Base-by-base conservation (phyloP, 805 yeast species). In the Suhomyces kilbournensis region DNA sequence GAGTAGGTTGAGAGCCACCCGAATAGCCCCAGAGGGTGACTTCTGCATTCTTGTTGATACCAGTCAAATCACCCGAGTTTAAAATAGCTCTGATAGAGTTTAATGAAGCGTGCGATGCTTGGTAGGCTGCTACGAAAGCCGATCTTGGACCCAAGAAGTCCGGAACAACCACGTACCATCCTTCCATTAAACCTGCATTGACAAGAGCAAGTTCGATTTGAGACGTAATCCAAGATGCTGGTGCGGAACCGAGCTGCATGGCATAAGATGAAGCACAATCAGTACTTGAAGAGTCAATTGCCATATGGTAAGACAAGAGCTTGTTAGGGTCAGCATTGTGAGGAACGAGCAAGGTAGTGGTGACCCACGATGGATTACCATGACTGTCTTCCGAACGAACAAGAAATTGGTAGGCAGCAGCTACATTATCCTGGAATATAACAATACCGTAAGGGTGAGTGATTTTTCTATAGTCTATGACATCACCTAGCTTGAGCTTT, bases 1-100 rank as follows among this genome's bases (percentile, higher is more conserved):
- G 65, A 15, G 70, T 49, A 12, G 77, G 73, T 28, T 71, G 53
- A 1, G 73, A 61, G 8, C 76, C 77, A n/a, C 77, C 77, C 3
- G 74, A 68, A 49, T 67, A 73, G 0, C 77, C 77, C 70, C 70
- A 70, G 45, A 72, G 35, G 3, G 51, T 54, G 5, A 59, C 53
- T 15, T 55, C 44, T 1, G 73, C 66, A 38, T 60, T 56, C 5
- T 54, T 17, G 9, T 52, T 38, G 19, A 67, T 39, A 1, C 66
- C 66, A 1, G 70, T 57, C 19, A 52, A 25, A 25, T 60, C 51
- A 1, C 53, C 55, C 7, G 62, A 47, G 4, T 51, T 38, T 34
- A 71, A 57, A 1, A 62, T 56, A 2, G 68, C 77, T 44, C 71
- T 52, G 19, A 73, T 50, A 1, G 70, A 58, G 50, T 73, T 69